Conservation (phyloP, 164 flowering plant species). For the Annona cherimola region DNA sequence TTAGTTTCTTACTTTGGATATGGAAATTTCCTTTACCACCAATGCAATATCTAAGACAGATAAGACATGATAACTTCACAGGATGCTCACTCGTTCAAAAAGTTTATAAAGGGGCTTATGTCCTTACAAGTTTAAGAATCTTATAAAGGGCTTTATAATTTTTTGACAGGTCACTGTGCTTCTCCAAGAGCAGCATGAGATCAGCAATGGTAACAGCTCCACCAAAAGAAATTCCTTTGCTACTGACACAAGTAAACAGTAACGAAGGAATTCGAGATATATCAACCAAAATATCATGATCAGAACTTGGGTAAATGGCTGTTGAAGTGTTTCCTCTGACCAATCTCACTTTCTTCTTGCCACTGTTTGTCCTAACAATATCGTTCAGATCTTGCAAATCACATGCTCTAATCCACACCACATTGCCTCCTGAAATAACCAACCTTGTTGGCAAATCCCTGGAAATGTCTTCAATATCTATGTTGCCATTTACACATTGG, state of each 20-base stretch:
- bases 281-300: slow-evolving; percentile 3
- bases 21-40: no score
- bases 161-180: slow-evolving; percentile 6
- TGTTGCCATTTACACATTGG: not conserved
- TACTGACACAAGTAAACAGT: not conserved
- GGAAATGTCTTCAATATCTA: slow-evolving; percentile 10
- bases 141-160: slow-evolving; percentile 1
- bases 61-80: no score
- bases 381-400: slow-evolving; percentile 6
- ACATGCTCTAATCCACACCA: slow-evolving; percentile 6
- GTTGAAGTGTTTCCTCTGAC: slow-evolving; percentile 9
- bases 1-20: no score
- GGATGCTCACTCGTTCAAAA: no score
- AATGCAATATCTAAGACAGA: no score
- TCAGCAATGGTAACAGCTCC: slow-evolving; percentile 8
- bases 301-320: slow-evolving; percentile 3
- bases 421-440: slow-evolving; percentile 4
- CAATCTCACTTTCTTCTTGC: slow-evolving; percentile 4
- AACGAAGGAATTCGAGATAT: slow-evolving; percentile 7
- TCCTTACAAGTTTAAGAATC: slow-evolving; percentile 8
- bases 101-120: no score
- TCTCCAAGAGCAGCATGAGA: slow-evolving; percentile 8
- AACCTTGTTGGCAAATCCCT: slow-evolving; percentile 1
- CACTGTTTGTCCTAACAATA: slow-evolving; percentile 6
- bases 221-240: slow-evolving; percentile 2